Evolutionary conservation across 495 filamentous ascomycete species (phyloP).

Genomic region (Penicillium daleae): DNA sequence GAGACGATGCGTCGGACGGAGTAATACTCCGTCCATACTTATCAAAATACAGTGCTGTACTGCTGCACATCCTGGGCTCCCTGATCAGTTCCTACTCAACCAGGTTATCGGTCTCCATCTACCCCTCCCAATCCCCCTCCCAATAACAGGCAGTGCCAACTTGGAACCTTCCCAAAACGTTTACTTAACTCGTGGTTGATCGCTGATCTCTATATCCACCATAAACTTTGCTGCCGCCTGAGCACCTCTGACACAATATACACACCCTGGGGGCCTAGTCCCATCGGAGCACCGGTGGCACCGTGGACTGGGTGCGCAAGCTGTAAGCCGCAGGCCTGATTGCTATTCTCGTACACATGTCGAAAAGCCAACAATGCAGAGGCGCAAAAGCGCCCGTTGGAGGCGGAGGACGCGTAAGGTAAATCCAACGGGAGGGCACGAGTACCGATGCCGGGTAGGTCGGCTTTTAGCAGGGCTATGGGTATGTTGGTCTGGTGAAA

Average conservation of each 20-base stretch:
- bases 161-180: background rate
- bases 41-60: no score
- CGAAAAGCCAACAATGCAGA: background rate
- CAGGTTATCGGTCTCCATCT: background rate
- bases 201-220: background rate
- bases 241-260: no score
- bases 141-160: background rate
- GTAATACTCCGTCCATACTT: no score
- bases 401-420: background rate
- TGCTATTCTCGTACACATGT: background rate
- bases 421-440: background rate
- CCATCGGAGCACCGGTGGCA: background rate
- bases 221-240: background rate
- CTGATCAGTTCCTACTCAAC: no score
- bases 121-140: background rate
- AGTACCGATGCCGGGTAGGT: conserved; percentile 11
- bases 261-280: no score
- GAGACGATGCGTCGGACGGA: background rate
- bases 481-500: background rate
- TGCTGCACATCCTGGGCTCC: no score
- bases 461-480: conserved; percentile 3
- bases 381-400: background rate
- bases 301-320: background rate
- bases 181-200: background rate
- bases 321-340: no score